Evolutionary conservation across 371 early-diverging fungal species (phyloP), one percentile per base, ranked within the genome.

Genomic region (Apophysomyces variabilis): DNA sequence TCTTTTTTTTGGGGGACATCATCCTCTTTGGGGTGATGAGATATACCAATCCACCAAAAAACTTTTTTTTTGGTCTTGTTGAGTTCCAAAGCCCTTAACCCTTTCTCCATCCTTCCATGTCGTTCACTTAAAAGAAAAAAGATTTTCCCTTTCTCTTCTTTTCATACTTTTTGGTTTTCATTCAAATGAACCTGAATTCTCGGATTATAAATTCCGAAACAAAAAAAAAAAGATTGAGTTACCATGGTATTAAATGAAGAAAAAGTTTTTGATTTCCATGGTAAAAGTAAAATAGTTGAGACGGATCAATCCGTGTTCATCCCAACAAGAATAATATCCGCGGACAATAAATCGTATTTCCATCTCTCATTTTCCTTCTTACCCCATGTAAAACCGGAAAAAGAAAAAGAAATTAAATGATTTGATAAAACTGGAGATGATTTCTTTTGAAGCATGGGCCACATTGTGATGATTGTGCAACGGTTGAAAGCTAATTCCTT

Each of bases 1-100:
- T 41, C 16, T 47, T 47, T 50, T 50, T 50, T 50, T 50, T 50
- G 54, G 54, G 54, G 54, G 54, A 50, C 54, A 50, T 9, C 21
- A 26, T 18, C 9, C 7, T 21, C 21, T 50, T 50, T 16, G 54
- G 54, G 54, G 16, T 32, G 32, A 26, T 26, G 32, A 26, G 32
- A 26, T 26, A 26, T 26, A 26, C 32, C 32, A 26, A 26, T 3
- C 3, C 32, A 26, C 32, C 32, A 26, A 26, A 26, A 26, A 12
- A 45, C 16, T 45, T 50, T 50, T 50, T 41, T 41, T 41, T 41
- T 8, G 41, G 41, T 41, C 41, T 41, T 11, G 41, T 41, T 41
- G 41, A 26, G 32, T 26, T 26, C 32, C 3, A 26, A 26, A 26
- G 32, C 32, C 32, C 32, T 26, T 26, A 2, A 3, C 32, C 32